phyloP scores from a whole-genome alignment of 2,329 filamentous ascomycete genomes.

The Diplodia intermedia region DNA sequence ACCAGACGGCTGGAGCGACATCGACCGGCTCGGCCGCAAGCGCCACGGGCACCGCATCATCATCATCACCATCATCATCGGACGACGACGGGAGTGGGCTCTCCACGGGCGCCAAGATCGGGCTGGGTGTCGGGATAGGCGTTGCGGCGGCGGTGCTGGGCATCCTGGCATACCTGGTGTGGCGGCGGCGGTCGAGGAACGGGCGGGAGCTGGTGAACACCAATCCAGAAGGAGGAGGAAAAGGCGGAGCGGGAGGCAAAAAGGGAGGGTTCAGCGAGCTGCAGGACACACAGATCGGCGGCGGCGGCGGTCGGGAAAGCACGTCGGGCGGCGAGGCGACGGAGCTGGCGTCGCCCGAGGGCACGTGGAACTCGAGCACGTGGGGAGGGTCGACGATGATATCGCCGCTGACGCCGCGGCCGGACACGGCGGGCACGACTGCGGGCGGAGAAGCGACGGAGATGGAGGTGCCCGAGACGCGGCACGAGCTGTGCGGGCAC shows the following conservation, averaged over 20 bases:
- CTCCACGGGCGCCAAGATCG: slow-evolving; percentile 28
- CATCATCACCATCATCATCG: no score
- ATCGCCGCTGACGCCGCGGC: slow-evolving; percentile 8
- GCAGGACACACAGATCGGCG: slow-evolving; percentile 6
- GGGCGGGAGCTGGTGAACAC: no score
- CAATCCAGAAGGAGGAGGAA: not conserved
- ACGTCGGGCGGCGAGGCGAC: not conserved
- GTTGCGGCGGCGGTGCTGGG: slow-evolving; percentile 4
- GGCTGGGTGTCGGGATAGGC: slow-evolving; percentile 30
- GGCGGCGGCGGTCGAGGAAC: not conserved
- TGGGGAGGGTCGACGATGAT: slow-evolving; percentile 7
- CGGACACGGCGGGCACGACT: not conserved
- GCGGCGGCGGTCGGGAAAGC: not conserved
- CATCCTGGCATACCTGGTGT: slow-evolving; percentile 5
- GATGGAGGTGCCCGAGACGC: slow-evolving; percentile 9
- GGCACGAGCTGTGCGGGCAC: slow-evolving; percentile 4
- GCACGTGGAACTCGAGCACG: slow-evolving; percentile 11
- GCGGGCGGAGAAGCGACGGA: not conserved
- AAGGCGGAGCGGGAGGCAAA: not conserved
- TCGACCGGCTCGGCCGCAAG: not conserved
- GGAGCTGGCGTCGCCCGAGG: slow-evolving; percentile 2
- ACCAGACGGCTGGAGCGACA: not conserved
- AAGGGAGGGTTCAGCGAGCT: slow-evolving; percentile 7
- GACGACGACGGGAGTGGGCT: not conserved
- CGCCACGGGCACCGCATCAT: no score